Base-by-base conservation (phyloP, 192 early-diverging fungal species). In the Backusella tarrabulga region DNA sequence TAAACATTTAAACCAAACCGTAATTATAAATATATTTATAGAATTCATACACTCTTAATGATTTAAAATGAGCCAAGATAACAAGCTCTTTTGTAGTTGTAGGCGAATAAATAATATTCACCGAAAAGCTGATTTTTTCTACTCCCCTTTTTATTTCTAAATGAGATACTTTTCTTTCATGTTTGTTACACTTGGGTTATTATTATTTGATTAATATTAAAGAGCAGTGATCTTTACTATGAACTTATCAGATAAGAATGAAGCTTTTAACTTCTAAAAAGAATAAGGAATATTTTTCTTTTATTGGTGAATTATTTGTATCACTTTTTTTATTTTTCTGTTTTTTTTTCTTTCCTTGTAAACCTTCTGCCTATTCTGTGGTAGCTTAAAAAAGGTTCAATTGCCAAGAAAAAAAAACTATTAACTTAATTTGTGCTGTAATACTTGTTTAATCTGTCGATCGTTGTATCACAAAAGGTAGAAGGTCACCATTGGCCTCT, bases 361-460 rank as follows among this genome's bases (percentile, higher is more conserved):
- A 29, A 63, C 26, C 56, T 12, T 60, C 56, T 26, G 7, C 12
- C 8, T 63, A 14, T 26, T 60, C 2, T 14, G 56, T 63, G 23
- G 26, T 26, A 29, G 12, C 21, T 26, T n/a, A 26, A 26, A 63
- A 63, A 63, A 29, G 23, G 1, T 19, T 23, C 2, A 56, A 29
- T 29, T 63, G 56, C 56, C 56, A 63, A 63, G 56, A 63, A 29
- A 63, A 63, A 60, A 9, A 12, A 26, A 12, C 3, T 29, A 63
- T 63, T 9, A 63, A 29, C 56, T 26, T 63, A 63, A 63, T 63
- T 63, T 63, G 12, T 63, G 29, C 14, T 63, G 56, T 63, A 63
- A 29, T 63, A 63, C 56, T 63, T 63, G 56, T 29, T 8, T 63
- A 63, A 23, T 63, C 56, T 63, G 56, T 63, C 56, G 56, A 63